Base-by-base conservation (phyloP, 306 rosid species). In the Cicer judaicum region DNA sequence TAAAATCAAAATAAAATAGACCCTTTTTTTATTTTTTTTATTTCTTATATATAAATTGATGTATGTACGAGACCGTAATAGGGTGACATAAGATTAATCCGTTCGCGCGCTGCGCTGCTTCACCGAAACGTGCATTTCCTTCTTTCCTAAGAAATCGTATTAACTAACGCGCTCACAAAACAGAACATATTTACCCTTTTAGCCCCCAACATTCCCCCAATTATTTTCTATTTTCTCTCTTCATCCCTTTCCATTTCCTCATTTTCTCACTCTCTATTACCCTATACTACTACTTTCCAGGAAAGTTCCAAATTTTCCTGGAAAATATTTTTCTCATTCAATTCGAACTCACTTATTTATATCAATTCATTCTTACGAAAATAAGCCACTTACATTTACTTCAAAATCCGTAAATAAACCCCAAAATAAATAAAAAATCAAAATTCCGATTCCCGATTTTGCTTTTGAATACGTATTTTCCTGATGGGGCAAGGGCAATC, bases 401-500 rank as follows among this genome's bases (percentile, higher is more conserved):
- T 59, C 34, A 10, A 72, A 76, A 42, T 44, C 50, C 43, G 14
- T 11, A 66, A 3, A 76, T 5, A 76, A 65, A 19, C 44, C 24
- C 44, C 10, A 10, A 41, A 5, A 40, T 29, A 3, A 29, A 29
- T 29, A 6, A 44, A 49, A 49, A 55, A 24, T 10, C 2, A 7
- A 50, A 18, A 40, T 8, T 54, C 42, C 8, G 34, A 44, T 49
- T 8, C 47, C 42, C 11, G 34, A 44, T 49, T 73, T 84, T 70
- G 53, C 5, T 57, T 69, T 44, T 52, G 41, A 64, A 14, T 70
- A 78, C 41, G 38, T 71, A 40, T 38, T 68, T 64, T 64, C 42
- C 39, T 46, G 70, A 95, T 95, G 99, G 99, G 99, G 80, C 99
- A 86, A 52, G 84, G 78, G 43, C 96, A 86, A 85, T 92, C 99